Evolutionary conservation across 352 stramenopile genomes (phyloP).

Genomic region (Phytophthora sp.): DNA sequence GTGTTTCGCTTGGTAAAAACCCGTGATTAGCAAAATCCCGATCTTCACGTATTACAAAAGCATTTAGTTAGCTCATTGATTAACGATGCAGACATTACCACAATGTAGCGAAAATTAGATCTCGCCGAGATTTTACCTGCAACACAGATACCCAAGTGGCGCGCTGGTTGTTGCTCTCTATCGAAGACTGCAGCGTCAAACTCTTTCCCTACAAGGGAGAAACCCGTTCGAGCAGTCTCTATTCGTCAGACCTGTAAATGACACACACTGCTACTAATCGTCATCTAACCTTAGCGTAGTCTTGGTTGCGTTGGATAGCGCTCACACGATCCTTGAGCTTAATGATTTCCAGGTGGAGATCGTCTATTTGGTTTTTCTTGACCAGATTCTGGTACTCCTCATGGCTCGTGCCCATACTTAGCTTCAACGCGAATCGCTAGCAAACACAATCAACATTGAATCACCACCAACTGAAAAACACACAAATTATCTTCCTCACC

Average conservation of each 20-base stretch:
- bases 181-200: slow-evolving; percentile 66
- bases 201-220: slow-evolving; percentile 61
- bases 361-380: slow-evolving; percentile 84
- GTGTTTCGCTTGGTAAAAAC: slow-evolving; percentile 13
- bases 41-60: too few relatives aligned
- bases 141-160: slow-evolving; percentile 85
- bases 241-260: neutral
- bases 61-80: too few relatives aligned
- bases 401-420: slow-evolving; percentile 73
- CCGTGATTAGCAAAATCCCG: slow-evolving; percentile 6
- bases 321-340: slow-evolving; percentile 76
- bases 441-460: neutral
- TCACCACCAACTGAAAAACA: neutral
- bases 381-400: slow-evolving; percentile 75
- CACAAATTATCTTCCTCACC: slow-evolving; percentile 42
- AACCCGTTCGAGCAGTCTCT: neutral
- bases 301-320: slow-evolving; percentile 82
- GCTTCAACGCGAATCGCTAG: slow-evolving; percentile 72
- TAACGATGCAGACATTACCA: neutral
- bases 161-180: slow-evolving; percentile 81
- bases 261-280: neutral
- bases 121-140: slow-evolving; percentile 46
- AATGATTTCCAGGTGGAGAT: slow-evolving; percentile 67
- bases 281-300: slow-evolving; percentile 76
- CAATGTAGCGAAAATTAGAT: neutral